A percentile compares a stretch with the other conserved stretches of the same genome.
phyloP scores from a whole-genome alignment of 257 asterid species.

The Forsythia suspensa region DNA sequence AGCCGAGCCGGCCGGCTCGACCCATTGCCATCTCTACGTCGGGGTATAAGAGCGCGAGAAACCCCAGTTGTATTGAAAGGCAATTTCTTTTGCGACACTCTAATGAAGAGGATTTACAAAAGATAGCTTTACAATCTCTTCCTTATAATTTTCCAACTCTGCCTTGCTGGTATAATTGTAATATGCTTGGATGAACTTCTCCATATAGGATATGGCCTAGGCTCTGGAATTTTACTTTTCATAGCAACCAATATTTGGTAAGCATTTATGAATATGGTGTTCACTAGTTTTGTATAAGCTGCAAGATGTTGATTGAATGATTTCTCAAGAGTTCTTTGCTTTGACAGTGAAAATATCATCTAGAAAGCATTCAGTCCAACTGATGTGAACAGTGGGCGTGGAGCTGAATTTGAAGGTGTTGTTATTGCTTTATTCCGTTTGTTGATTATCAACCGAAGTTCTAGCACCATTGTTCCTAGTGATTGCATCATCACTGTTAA shows the following conservation, averaged over 20 bases:
- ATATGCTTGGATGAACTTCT: conserved; percentile 84
- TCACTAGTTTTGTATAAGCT: neutral
- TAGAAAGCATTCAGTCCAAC: conserved; percentile 40
- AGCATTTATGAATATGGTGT: conserved; percentile 11
- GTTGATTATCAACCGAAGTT: conserved; percentile 8
- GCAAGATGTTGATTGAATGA: neutral
- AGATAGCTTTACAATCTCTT: neutral
- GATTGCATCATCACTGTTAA: too few species aligned
- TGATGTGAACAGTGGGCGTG: conserved; percentile 34
- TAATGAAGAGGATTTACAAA: too few species aligned
- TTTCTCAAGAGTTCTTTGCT: neutral
- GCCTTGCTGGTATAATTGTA: conserved; percentile 83
- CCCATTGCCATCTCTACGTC: too few species aligned
- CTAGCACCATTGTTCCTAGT: too few species aligned
- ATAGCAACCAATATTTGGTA: conserved; percentile 87
- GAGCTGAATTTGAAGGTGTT: conserved; percentile 39
- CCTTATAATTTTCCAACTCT: conserved; percentile 75
- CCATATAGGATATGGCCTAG: conserved; percentile 82
- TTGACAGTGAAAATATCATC: conserved; percentile 33
- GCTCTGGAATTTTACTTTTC: conserved; percentile 83
- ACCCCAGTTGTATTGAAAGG: too few species aligned
- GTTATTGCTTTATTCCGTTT: conserved; percentile 37
- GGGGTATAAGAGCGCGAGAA: too few species aligned
- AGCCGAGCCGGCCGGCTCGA: too few species aligned
- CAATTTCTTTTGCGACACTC: too few species aligned